Percentiles rank a stretch among this genome's conserved stretches.
Conservation (phyloP, 208 protist species). For the Willaertia magna region DNA sequence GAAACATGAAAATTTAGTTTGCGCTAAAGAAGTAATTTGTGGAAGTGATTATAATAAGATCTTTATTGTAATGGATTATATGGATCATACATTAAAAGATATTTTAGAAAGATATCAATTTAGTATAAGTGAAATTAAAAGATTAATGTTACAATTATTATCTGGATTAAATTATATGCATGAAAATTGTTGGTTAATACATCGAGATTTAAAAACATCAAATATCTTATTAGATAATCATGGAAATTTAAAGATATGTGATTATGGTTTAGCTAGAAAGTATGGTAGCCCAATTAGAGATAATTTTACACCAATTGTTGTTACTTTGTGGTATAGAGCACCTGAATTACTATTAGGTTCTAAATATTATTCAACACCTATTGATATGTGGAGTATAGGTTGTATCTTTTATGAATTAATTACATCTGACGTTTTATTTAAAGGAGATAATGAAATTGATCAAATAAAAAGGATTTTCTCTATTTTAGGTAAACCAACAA, state of each 20-base stretch:
- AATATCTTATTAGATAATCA: slow-evolving; percentile 25
- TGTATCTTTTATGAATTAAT: slow-evolving; percentile 60
- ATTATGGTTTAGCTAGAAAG: slow-evolving; percentile 4
- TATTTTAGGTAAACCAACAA: background rate
- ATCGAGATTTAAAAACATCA: slow-evolving; percentile 29
- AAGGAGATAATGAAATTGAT: slow-evolving; percentile 49
- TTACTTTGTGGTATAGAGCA: slow-evolving; percentile 21
- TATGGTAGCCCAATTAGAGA: background rate
- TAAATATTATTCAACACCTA: slow-evolving; percentile 18
- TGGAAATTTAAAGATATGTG: slow-evolving; percentile 21
- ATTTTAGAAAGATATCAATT: slow-evolving; percentile 18
- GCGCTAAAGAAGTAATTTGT: slow-evolving; percentile 40
- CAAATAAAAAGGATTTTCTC: slow-evolving; percentile 48
- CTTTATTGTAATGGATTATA: slow-evolving; percentile 48
- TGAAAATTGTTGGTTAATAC: slow-evolving; percentile 20
- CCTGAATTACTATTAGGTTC: slow-evolving; percentile 11
- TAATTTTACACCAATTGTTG: slow-evolving; percentile 24
- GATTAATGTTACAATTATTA: slow-evolving; percentile 26
- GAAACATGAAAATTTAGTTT: slow-evolving; percentile 38
- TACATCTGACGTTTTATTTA: slow-evolving; percentile 36
- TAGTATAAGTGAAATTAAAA: slow-evolving; percentile 13
- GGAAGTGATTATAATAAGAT: slow-evolving; percentile 28
- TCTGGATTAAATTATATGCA: slow-evolving; percentile 18
- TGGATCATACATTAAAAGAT: slow-evolving; percentile 35
- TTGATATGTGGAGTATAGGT: slow-evolving; percentile 39